phyloP scores from a whole-genome alignment of 148 eudicot species.

The Mesembryanthemum crystallinum region DNA sequence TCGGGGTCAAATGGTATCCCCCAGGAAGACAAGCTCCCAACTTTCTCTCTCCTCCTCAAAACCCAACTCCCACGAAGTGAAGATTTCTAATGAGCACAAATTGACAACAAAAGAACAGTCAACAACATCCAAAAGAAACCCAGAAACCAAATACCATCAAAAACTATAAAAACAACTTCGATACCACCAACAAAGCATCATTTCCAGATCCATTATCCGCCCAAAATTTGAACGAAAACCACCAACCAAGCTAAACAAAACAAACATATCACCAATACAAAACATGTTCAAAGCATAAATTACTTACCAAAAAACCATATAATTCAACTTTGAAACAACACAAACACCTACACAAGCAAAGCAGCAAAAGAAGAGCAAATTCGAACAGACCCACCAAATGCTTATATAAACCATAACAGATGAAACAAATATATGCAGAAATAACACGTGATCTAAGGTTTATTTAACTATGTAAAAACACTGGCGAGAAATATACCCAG shows the following conservation, averaged over 20 bases:
- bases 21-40: background rate
- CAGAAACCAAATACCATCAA: conserved; percentile 16
- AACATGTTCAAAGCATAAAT: conserved; percentile 22
- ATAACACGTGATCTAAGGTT: conserved; percentile 33
- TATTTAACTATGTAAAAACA: conserved; percentile 13
- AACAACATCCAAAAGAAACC: conserved; percentile 4
- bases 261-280: conserved; percentile 9
- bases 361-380: background rate
- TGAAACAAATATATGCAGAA: conserved; percentile 20
- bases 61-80: conserved; percentile 3
- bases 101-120: background rate
- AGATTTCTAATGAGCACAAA: background rate
- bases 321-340: conserved; percentile 17
- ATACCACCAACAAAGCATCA: background rate
- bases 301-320: conserved; percentile 6
- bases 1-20: background rate
- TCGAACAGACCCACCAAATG: conserved; percentile 19
- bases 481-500: conserved; percentile 3
- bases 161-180: background rate
- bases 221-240: conserved; percentile 16
- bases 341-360: conserved; percentile 9
- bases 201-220: conserved; percentile 12
- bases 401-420: conserved; percentile 13
- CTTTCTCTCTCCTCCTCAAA: background rate
- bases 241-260: conserved; percentile 24